phyloP scores from a whole-genome alignment of 371 early-diverging fungal species.

The Parasitella parasitica region DNA sequence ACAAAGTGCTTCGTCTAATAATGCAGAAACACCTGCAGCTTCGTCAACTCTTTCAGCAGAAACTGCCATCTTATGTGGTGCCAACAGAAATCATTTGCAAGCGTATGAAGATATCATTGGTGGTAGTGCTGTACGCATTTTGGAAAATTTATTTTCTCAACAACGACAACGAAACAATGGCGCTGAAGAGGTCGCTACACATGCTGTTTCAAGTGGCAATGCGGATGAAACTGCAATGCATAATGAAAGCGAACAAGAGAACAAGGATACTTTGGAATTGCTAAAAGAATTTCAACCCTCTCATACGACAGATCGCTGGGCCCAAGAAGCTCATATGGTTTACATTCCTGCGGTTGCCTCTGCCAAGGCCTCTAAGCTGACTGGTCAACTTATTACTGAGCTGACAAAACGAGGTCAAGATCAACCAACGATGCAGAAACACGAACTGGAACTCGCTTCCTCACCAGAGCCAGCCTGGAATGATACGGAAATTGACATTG shows the following conservation, averaged over 20 bases:
- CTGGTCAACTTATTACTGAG: not conserved
- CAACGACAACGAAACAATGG: constrained; percentile 3
- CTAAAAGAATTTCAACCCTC: constrained; percentile 62
- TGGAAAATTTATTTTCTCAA: constrained; percentile 54
- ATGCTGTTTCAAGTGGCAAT: not conserved
- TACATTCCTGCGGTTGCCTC: constrained; percentile 58
- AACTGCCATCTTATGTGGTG: constrained; percentile 5
- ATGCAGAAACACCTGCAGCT: not conserved
- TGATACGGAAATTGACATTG: constrained; percentile 23
- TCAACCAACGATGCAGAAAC: too few relatives aligned
- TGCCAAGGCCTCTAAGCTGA: constrained; percentile 46
- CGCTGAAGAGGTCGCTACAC: constrained; percentile 27
- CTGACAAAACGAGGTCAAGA: not conserved
- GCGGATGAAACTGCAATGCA: not conserved
- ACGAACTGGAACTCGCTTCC: too few relatives aligned
- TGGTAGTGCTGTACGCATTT: constrained; percentile 62
- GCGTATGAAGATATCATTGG: constrained; percentile 73
- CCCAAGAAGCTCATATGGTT: constrained; percentile 75
- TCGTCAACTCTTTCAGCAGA: not conserved
- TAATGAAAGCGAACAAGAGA: too few relatives aligned
- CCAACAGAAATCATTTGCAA: constrained; percentile 19
- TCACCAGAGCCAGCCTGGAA: not conserved
- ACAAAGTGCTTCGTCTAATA: not conserved
- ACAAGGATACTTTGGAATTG: constrained; percentile 11
- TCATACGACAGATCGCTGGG: constrained; percentile 79